These are phyloP conservation scores for Argentina anserina DNA, from an alignment of 306 rosid species.

Conservation along the genomic window DNA sequence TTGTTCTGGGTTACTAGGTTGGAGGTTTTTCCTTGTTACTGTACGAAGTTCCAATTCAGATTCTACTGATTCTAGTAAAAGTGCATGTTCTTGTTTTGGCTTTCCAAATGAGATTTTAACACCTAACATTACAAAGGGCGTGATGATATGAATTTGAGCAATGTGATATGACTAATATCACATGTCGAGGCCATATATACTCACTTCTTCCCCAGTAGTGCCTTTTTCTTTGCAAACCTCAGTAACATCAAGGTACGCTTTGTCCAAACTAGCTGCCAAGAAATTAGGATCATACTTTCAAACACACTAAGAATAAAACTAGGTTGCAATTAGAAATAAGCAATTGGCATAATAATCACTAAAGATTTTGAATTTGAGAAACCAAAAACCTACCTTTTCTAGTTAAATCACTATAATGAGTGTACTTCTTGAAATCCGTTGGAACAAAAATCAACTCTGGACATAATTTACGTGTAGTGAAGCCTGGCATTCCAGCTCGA, in stretches of 20 bases:
- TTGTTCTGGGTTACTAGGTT: too few species aligned
- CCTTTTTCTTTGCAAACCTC: slow-evolving; percentile 72
- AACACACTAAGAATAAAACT: slow-evolving; percentile 51
- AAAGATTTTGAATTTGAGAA: slow-evolving; percentile 7
- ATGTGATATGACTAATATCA: not conserved
- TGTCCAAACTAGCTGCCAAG: slow-evolving; percentile 84
- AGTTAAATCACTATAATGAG: slow-evolving; percentile 61
- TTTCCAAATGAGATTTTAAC: slow-evolving; percentile 17
- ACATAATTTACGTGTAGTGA: slow-evolving; percentile 81
- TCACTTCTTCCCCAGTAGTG: slow-evolving; percentile 59
- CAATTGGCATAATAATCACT: not conserved
- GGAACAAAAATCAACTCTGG: slow-evolving; percentile 83
- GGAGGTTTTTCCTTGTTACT: too few species aligned
- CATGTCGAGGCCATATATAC: not conserved
- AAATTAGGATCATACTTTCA: slow-evolving; percentile 77
- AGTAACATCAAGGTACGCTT: slow-evolving; percentile 92
- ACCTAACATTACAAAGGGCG: not conserved
- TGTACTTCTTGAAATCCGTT: slow-evolving; percentile 75
- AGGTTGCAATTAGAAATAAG: slow-evolving; percentile 16
- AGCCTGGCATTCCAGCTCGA: slow-evolving; percentile 99
- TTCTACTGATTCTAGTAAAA: too few species aligned
- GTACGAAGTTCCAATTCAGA: too few species aligned
- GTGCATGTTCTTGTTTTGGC: too few species aligned
- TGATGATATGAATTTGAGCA: not conserved
- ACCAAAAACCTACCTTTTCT: slow-evolving; percentile 55